Evolutionary conservation across 2,329 filamentous ascomycete species (phyloP).

Genomic region (Fusarium sp.): DNA sequence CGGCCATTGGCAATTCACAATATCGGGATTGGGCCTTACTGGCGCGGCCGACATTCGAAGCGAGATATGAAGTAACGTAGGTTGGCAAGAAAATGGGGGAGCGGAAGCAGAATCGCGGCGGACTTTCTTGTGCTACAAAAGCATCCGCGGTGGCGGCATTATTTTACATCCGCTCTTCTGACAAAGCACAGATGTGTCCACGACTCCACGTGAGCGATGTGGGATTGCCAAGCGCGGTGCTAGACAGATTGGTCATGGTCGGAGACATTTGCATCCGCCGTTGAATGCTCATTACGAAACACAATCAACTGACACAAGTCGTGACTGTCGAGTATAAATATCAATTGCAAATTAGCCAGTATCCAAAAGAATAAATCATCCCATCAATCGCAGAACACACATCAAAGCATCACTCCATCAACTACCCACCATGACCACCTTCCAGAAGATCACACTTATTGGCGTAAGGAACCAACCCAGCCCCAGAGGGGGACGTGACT

Average conservation of each 20-base stretch:
- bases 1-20: not conserved
- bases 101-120: not conserved
- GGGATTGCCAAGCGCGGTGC: not conserved
- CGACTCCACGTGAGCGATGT: not conserved
- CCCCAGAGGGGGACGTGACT: not conserved
- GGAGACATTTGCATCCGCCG: not conserved
- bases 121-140: not conserved
- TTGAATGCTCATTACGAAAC: not conserved
- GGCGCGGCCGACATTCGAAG: not conserved
- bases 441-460: not conserved
- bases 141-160: not conserved
- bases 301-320: not conserved
- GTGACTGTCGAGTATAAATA: not conserved
- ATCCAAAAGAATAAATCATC: not conserved
- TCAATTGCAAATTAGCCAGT: not conserved
- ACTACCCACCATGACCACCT: not conserved
- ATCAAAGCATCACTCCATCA: not conserved
- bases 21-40: not conserved
- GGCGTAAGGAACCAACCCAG: not conserved
- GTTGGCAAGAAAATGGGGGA: not conserved
- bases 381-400: not conserved
- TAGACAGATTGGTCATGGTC: not conserved
- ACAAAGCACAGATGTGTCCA: not conserved
- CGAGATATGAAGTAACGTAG: not conserved
- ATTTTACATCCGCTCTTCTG: not conserved